phyloP scores from a whole-genome alignment of 192 early-diverging fungal species.

The Backusella mclennaniae region DNA sequence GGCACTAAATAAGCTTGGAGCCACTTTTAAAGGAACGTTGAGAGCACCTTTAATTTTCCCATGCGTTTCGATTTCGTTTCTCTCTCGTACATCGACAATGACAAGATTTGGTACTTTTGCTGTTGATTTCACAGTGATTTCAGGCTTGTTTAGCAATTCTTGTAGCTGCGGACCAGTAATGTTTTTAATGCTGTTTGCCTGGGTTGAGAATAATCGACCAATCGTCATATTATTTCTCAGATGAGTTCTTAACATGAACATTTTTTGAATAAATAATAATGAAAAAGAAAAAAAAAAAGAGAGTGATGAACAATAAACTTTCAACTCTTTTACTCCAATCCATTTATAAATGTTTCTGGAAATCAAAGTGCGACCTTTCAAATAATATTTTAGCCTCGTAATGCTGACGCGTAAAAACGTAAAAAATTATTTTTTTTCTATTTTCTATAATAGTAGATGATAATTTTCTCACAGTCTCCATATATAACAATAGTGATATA shows the following conservation, averaged over 20 bases:
- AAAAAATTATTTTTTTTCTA: background rate
- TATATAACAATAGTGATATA: background rate
- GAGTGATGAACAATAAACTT: background rate
- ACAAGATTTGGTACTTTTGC: background rate
- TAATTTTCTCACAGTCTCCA: background rate
- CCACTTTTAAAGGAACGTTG: slow-evolving; percentile 29
- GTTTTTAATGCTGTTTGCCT: slow-evolving; percentile 2
- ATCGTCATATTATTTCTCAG: background rate
- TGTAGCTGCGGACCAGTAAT: background rate
- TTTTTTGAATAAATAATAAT: background rate
- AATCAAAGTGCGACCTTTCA: background rate
- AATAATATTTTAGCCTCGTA: background rate
- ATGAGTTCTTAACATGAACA: background rate
- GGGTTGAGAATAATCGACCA: background rate
- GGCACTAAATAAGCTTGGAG: slow-evolving; percentile 19
- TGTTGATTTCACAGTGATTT: background rate
- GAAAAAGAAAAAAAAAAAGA: background rate
- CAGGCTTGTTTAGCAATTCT: slow-evolving; percentile 9
- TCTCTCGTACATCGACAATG: slow-evolving; percentile 27
- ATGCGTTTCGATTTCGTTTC: slow-evolving; percentile 21
- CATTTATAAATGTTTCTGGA: slow-evolving; percentile 1
- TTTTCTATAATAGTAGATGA: slow-evolving; percentile 3
- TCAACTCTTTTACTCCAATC: background rate
- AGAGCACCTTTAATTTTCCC: slow-evolving; percentile 28
- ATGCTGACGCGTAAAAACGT: slow-evolving; percentile 8